Base-by-base conservation (phyloP, 805 yeast genomes). In the Zygosaccharomyces bisporus region DNA sequence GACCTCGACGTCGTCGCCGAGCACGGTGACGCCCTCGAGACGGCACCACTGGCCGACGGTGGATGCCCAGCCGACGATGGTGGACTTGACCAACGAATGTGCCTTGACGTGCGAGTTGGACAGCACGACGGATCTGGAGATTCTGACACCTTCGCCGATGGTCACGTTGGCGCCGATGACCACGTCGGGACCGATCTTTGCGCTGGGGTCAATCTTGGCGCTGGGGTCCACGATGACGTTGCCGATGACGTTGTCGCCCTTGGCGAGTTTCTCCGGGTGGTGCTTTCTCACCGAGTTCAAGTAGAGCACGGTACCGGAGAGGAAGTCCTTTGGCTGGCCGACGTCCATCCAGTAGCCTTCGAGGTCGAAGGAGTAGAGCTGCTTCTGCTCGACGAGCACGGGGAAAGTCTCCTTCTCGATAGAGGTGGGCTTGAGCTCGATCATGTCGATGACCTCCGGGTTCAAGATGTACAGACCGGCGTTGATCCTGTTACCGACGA, bases 321-420 rank as follows among this genome's bases (percentile, higher is more conserved):
- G 74, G 83, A 89, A 93, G 74, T 93, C 99, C 81, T 91, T 93
- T 79, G 99, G 99, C 78, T 93, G 99, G 72, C 99, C 99, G 58
- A 93, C 97, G 72, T 93, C 99, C 99, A 93, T 93, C 99, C 99
- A 93, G 86, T 82, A 93, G 56, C 99, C 98, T 77, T 93, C 97
- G 66, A 93, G 81, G 72, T 93, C 99, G 65, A 86, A 93, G 44
- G 98, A 90, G 79, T 83, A 93, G 63, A 93, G 79, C 50, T 83
- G 78, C 66, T 84, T 89, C 67, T 83, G 74, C 72, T 86, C 95
- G 56, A 95, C 97, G 61, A 93, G 80, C 62, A 76, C 73, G 63
- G 99, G 99, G 96, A 93, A 93, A 58, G 97, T 90, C 79, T 93
- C 99, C 83, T 90, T 90, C 79, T 93, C 99, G 62, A 93, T 93